Conservation (phyloP, 108 stramenopile species). For the Cylindrotheca closterium region DNA sequence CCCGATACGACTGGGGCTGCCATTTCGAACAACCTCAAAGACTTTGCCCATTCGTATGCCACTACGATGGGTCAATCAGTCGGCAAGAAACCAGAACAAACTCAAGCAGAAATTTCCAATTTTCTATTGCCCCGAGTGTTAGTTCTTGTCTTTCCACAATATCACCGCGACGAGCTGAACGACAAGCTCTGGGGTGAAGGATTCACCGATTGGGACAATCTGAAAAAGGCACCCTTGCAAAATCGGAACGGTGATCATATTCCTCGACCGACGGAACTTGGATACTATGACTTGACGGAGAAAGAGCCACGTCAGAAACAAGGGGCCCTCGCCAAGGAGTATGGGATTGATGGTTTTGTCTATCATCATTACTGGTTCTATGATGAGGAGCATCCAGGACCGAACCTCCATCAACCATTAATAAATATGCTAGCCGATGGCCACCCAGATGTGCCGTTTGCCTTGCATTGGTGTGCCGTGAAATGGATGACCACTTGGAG, state of each 20-base stretch:
- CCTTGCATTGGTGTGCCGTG: conserved; percentile 55
- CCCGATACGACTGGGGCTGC: no score
- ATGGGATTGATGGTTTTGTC: conserved; percentile 66
- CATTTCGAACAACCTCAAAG: no score
- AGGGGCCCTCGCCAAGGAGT: conserved; percentile 45
- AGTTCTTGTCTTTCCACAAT: conserved; percentile 69
- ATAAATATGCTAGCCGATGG: conserved; percentile 62
- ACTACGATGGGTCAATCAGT: no score
- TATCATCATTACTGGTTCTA: conserved; percentile 78
- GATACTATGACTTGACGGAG: conserved; percentile 59
- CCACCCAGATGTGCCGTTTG: conserved; percentile 58
- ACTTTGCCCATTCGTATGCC: no score
- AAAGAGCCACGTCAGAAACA: conserved; percentile 34
- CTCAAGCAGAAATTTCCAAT: no score
- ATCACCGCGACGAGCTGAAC: conserved; percentile 61
- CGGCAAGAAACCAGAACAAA: no score
- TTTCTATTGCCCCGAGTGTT: conserved; percentile 41
- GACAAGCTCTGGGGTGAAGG: conserved; percentile 56
- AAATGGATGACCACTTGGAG: conserved; percentile 60
- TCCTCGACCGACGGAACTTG: conserved; percentile 46
- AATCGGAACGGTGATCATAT: conserved; percentile 45
- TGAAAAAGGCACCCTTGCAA: conserved; percentile 32
- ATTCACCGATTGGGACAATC: conserved; percentile 66
- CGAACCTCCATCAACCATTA: conserved; percentile 46
- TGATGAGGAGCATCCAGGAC: conserved; percentile 46